Base-by-base conservation (phyloP, 2,329 filamentous ascomycete genomes). In the Sporothrix pseudoabietina region DNA sequence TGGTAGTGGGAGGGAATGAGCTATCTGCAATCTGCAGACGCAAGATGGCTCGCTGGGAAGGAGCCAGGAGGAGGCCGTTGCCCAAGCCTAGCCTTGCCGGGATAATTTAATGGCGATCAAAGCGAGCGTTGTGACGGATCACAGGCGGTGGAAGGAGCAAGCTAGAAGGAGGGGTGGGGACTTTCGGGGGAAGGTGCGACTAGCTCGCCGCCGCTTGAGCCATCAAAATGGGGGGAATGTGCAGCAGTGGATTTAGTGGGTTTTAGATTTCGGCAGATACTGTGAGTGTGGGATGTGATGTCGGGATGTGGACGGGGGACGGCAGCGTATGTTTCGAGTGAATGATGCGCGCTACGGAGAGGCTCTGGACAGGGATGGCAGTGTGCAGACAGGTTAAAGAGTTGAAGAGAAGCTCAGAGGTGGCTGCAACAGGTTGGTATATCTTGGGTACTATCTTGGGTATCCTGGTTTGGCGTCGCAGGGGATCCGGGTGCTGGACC, bases 31-130 rank as follows among this genome's bases (percentile, higher is more conserved):
- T 22, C n/a, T 47, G 61, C 59, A 63, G 35, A 39, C n/a, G n/a
- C 12, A 5, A 44, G 61, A n/a, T 19, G 19, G 12, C 16, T 22
- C 35, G 59, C 26, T 10, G 26, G 19, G 61, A 26, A 63, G 57
- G 35, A 63, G 19, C 35, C 19, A 12, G n/a, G 35, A 22, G 61
- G 22, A 14, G 39, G 10, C 19, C 30, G 19, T 19, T 26, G n/a
- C 69, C 44, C 55, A 61, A 49, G 69, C 49, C 54, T 54, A 73
- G 71, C 65, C 59, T 68, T 68, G 22, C 61, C 71, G 7, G 70
- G 47, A 32, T 22, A n/a, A 68, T 30, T 26, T 69, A 59, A 30
- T 68, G 71, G 54, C 44, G 52, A 72, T 72, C 41, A 49, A 63
- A 61, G 63, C 71, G 59, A 61, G 63, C 71, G 59, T 47, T 3